phyloP scores from a whole-genome alignment of 352 stramenopile genomes.

The Phytophthora aleatoria region DNA sequence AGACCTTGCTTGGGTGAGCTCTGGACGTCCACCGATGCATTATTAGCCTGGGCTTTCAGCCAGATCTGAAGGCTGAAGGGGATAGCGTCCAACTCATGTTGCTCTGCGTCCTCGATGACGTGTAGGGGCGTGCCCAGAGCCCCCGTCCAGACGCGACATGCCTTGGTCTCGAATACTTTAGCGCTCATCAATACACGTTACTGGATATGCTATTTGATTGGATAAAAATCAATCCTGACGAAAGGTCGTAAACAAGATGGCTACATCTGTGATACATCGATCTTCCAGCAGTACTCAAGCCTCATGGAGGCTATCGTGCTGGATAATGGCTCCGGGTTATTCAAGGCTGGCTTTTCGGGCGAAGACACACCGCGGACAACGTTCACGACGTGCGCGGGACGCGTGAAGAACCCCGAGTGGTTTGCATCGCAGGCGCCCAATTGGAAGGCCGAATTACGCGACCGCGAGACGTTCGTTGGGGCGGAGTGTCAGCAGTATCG shows the following conservation, averaged over 20 bases:
- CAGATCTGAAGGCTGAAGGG: constrained; percentile 36
- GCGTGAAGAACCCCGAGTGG: constrained; percentile 83
- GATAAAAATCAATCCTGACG: constrained; percentile 15
- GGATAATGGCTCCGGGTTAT: constrained; percentile 82
- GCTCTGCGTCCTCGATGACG: constrained; percentile 32
- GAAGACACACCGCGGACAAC: constrained; percentile 83
- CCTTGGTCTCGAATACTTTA: constrained; percentile 37
- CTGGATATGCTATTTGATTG: constrained; percentile 21
- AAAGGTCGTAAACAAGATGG: constrained; percentile 42
- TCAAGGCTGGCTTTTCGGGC: constrained; percentile 86
- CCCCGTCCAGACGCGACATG: constrained; percentile 55
- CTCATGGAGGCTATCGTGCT: constrained; percentile 81
- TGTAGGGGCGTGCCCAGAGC: constrained; percentile 29
- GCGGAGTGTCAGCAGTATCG: constrained; percentile 67
- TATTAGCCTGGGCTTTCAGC: constrained; percentile 11
- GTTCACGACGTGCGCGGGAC: constrained; percentile 72
- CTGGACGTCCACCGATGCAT: constrained; percentile 3
- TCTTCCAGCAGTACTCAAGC: constrained; percentile 4
- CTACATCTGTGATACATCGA: constrained; percentile 34
- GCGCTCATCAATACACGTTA: constrained; percentile 14
- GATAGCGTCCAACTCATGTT: constrained; percentile 34
- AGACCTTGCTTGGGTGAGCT: constrained; percentile 25
- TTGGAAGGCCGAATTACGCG: constrained; percentile 68
- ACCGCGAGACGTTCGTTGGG: constrained; percentile 76
- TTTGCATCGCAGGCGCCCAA: constrained; percentile 64